Evolutionary conservation across 257 asterid species (phyloP).

Genomic region (Solanum boliviense): DNA sequence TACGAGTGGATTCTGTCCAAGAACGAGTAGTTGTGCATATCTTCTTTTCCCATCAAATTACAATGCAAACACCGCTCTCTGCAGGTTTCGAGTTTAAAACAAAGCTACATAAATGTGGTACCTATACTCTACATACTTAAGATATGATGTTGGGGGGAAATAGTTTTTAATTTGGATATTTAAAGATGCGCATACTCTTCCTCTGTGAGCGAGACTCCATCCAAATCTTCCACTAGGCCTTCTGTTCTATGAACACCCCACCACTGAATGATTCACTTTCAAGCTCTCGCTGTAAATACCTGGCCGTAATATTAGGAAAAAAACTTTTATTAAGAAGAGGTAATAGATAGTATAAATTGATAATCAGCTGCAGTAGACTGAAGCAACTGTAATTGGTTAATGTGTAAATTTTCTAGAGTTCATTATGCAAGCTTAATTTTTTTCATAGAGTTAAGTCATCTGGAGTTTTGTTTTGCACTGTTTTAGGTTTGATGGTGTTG

Average conservation of each 20-base stretch:
- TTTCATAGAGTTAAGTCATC: not conserved
- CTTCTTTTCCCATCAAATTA: not conserved
- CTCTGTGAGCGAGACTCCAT: not conserved
- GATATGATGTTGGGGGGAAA: not conserved
- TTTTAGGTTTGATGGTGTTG: slow-evolving; percentile 80
- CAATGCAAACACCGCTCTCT: not conserved
- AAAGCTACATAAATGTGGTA: not conserved
- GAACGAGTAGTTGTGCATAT: not conserved
- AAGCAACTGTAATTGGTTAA: not conserved
- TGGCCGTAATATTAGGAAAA: not conserved
- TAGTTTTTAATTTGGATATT: not conserved
- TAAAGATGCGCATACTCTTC: not conserved
- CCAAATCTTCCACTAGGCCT: not conserved
- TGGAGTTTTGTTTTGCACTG: not conserved
- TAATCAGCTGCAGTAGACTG: not conserved
- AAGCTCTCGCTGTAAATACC: not conserved
- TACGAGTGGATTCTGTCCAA: not conserved
- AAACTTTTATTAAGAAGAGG: not conserved
- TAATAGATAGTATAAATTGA: not conserved
- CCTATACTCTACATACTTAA: not conserved
- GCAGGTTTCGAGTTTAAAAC: not conserved
- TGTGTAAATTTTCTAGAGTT: not conserved
- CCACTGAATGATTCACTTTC: not conserved
- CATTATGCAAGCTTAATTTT: not conserved
- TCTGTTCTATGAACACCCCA: not conserved